These are phyloP conservation scores for Colletotrichum noveboracense DNA, from an alignment of 2,329 filamentous ascomycete species.

Conservation along the genomic window DNA sequence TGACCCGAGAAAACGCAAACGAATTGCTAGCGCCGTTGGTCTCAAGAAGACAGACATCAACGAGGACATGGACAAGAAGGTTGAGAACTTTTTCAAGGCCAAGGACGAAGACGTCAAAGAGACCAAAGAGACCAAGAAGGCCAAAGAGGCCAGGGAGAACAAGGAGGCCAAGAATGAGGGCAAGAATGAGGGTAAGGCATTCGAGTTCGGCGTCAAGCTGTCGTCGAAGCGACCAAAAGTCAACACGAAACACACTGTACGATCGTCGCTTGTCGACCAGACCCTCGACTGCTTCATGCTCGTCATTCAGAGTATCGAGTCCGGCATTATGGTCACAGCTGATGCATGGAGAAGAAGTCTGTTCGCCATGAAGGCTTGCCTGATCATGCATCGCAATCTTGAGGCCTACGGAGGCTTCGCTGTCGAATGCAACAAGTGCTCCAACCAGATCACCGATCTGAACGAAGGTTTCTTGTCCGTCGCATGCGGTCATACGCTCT, in stretches of 20 bases:
- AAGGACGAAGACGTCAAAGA: not conserved
- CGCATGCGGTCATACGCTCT: conserved; percentile 13
- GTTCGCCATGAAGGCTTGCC: not conserved
- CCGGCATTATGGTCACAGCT: not conserved
- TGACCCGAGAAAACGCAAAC: not conserved
- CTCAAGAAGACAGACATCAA: not conserved
- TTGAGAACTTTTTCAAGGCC: not conserved
- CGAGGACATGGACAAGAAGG: not conserved
- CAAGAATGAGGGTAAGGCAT: conserved; percentile 1
- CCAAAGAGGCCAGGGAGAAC: not conserved
- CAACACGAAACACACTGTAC: not conserved
- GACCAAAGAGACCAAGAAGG: not conserved
- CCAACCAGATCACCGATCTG: not conserved
- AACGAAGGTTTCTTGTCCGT: not conserved
- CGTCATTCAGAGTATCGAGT: conserved; percentile 21
- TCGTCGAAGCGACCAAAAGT: not conserved
- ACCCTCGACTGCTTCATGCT: conserved; percentile 24
- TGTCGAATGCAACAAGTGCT: not conserved
- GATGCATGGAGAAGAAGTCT: not conserved
- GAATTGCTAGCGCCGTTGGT: not conserved
- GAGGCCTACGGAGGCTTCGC: not conserved
- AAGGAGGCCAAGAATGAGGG: not conserved
- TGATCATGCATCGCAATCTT: not conserved
- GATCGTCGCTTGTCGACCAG: conserved; percentile 17
- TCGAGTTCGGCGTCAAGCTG: conserved; percentile 24